These are phyloP conservation scores for Persicaria tinctoria DNA, from an alignment of 148 eudicot species.

Conservation along the genomic window DNA sequence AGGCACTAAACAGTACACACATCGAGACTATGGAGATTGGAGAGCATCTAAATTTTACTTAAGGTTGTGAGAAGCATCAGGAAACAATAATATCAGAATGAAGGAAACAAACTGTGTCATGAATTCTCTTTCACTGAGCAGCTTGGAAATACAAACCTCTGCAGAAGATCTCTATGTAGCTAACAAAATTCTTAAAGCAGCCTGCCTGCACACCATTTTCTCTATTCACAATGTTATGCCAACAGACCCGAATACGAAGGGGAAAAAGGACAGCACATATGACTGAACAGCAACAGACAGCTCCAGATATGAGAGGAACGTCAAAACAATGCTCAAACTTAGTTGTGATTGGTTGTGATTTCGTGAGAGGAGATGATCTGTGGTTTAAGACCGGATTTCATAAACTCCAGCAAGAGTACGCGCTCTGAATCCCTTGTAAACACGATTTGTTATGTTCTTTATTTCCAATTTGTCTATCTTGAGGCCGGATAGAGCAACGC, in stretches of 20 bases:
- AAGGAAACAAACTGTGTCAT: background rate
- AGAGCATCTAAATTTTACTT: too few relatives aligned
- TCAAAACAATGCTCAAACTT: background rate
- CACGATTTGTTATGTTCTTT: slow-evolving; percentile 55
- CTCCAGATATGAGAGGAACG: background rate
- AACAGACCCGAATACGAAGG: background rate
- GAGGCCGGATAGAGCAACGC: slow-evolving; percentile 83
- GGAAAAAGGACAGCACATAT: background rate
- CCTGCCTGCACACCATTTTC: background rate
- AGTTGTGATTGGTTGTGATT: background rate
- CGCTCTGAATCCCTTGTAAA: slow-evolving; percentile 89
- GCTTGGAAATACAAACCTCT: background rate
- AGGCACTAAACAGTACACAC: too few relatives aligned
- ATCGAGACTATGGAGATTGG: too few relatives aligned
- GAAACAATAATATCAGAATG: background rate
- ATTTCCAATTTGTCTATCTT: slow-evolving; percentile 66
- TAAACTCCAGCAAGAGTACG: slow-evolving; percentile 68
- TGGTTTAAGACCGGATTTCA: slow-evolving; percentile 63
- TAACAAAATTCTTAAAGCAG: background rate
- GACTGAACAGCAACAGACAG: background rate
- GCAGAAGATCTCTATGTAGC: background rate
- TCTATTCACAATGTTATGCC: background rate
- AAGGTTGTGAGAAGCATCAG: too few relatives aligned
- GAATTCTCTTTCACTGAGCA: background rate
- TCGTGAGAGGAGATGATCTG: background rate